These are phyloP conservation scores for Nothophytophthora sp. DNA, from an alignment of 352 stramenopile genomes.

Conservation along the genomic window DNA sequence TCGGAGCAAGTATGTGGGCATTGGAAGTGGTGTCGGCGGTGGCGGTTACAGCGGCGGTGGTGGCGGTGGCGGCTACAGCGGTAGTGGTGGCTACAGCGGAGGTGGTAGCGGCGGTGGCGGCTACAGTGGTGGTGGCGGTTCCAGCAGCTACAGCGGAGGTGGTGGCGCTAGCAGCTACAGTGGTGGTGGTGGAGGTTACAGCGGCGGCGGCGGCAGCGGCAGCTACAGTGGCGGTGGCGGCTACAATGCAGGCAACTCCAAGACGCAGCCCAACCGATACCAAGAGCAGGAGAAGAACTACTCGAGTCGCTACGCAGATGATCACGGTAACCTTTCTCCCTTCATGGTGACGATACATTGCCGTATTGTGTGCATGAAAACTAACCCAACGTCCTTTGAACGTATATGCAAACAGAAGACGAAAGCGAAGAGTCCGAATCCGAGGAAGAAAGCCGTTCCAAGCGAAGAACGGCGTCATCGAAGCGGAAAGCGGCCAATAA, in stretches of 20 bases:
- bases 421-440: constrained; percentile 70
- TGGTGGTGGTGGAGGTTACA: constrained; percentile 38
- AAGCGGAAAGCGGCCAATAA: constrained; percentile 74
- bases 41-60: constrained; percentile 24
- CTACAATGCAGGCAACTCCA: constrained; percentile 14
- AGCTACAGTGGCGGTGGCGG: constrained; percentile 41
- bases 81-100: constrained; percentile 27
- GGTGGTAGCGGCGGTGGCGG: constrained; percentile 35
- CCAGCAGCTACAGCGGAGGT: constrained; percentile 37
- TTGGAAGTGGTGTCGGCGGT: constrained; percentile 60
- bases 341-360: neutral
- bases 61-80: constrained; percentile 32
- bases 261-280: constrained; percentile 42
- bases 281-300: constrained; percentile 69
- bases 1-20: constrained; percentile 89
- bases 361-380: neutral
- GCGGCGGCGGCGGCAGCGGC: constrained; percentile 35
- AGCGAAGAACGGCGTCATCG: constrained; percentile 62
- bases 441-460: constrained; percentile 60
- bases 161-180: constrained; percentile 22
- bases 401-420: constrained; percentile 40
- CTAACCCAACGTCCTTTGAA: too few species aligned
- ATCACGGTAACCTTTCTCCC: constrained; percentile 17
- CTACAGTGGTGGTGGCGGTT: constrained; percentile 35
- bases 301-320: constrained; percentile 73